These are phyloP conservation scores for Adenanthera pavonina DNA, from an alignment of 306 rosid species.

Conservation along the genomic window DNA sequence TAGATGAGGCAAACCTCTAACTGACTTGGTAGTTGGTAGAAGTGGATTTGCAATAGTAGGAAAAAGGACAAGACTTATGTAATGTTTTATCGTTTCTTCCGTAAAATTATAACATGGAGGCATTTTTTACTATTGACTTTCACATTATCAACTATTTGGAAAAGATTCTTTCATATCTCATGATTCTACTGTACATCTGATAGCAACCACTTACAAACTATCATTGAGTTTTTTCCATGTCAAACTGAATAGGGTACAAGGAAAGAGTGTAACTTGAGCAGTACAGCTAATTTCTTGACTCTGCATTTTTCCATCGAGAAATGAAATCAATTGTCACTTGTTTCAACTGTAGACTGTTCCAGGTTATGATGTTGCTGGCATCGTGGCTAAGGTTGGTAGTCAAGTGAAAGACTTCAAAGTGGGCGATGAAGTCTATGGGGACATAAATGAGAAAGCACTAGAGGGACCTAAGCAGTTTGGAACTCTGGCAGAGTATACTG, in stretches of 20 bases:
- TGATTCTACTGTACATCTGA: not conserved
- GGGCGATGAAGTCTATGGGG: conserved; percentile 83
- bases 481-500: conserved; percentile 91
- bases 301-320: conserved; percentile 48
- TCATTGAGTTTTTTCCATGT: not conserved
- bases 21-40: not conserved
- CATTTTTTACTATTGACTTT: not conserved
- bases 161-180: not conserved
- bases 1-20: not conserved
- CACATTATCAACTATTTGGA: too few species aligned
- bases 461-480: conserved; percentile 90
- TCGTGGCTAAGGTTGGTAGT: conserved; percentile 63
- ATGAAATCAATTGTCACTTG: conserved; percentile 29
- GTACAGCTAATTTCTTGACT: not conserved
- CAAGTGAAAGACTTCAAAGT: conserved; percentile 63
- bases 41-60: not conserved
- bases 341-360: conserved; percentile 76
- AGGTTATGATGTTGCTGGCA: conserved; percentile 79
- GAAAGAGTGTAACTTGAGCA: not conserved
- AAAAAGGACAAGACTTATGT: not conserved
- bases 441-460: conserved; percentile 82
- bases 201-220: not conserved
- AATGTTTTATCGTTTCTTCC: not conserved
- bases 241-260: not conserved
- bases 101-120: not conserved